phyloP scores from a whole-genome alignment of 768 basidiomycete genomes.

The Auriculariales sp. region DNA sequence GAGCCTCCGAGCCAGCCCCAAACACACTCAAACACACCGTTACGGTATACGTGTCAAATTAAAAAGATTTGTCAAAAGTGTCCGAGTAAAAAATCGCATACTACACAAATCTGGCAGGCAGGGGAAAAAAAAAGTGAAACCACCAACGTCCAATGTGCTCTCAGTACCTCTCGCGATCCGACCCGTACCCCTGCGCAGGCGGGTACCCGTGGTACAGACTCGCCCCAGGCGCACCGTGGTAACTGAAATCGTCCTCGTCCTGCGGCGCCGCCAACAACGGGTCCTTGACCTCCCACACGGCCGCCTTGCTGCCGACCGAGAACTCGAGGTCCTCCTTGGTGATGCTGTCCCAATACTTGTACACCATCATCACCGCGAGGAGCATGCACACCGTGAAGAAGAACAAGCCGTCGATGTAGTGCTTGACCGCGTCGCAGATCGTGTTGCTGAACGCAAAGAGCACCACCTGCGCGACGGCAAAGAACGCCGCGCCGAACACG shows the following conservation, averaged over 20 bases:
- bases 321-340: slow-evolving; percentile 99
- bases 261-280: slow-evolving; percentile 49
- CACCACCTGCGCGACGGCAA: slow-evolving; percentile 75
- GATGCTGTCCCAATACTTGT: slow-evolving; percentile 98
- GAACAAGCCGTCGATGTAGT: slow-evolving; percentile 97
- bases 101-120: no score
- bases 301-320: slow-evolving; percentile 92
- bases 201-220: slow-evolving; percentile 6
- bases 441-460: slow-evolving; percentile 88
- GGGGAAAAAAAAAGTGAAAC: no score
- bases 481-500: slow-evolving; percentile 84
- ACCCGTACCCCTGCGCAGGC: neutral
- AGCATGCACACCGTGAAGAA: slow-evolving; percentile 94
- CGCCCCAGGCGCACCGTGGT: slow-evolving; percentile 31
- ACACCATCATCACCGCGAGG: slow-evolving; percentile 98
- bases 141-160: no score
- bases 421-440: slow-evolving; percentile 92
- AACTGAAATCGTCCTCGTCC: slow-evolving; percentile 46
- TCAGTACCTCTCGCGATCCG: neutral
- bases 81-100: no score
- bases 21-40: no score
- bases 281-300: slow-evolving; percentile 98
- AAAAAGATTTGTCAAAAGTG: no score
- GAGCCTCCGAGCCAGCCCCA: no score
- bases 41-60: no score